phyloP scores from a whole-genome alignment of 192 early-diverging fungal genomes.

The Allomyces macrogynus region DNA sequence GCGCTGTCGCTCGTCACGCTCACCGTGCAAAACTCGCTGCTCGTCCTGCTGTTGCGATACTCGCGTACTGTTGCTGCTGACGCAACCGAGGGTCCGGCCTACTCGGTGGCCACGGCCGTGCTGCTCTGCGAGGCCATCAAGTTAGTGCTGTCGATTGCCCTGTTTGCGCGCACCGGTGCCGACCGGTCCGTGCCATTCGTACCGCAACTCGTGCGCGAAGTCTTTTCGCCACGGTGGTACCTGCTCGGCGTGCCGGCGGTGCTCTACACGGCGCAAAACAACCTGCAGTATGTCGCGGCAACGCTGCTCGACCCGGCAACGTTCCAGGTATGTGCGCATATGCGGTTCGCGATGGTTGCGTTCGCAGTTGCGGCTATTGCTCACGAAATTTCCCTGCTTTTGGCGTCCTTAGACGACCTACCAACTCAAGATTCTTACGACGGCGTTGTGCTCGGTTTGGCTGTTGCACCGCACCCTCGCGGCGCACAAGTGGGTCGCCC shows the following conservation, averaged over 20 bases:
- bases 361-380: too few species aligned
- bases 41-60: conserved; percentile 78
- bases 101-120: conserved; percentile 80
- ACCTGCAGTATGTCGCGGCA: conserved; percentile 80
- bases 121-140: conserved; percentile 72
- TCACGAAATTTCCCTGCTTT: too few species aligned
- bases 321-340: conserved; percentile 47
- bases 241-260: conserved; percentile 78
- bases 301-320: conserved; percentile 75
- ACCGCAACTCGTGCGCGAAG: conserved; percentile 7
- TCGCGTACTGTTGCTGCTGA: conserved; percentile 26
- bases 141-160: conserved; percentile 29
- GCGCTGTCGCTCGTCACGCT: conserved; percentile 39
- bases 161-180: conserved; percentile 11
- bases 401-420: conserved; percentile 29
- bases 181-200: too few species aligned
- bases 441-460: conserved; percentile 75
- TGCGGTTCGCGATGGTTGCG: too few species aligned
- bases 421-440: conserved; percentile 93
- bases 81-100: conserved; percentile 15
- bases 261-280: conserved; percentile 89
- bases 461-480: conserved; percentile 53
- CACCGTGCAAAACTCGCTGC: conserved; percentile 68
- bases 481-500: conserved; percentile 54
- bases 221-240: conserved; percentile 43